These are phyloP conservation scores for Beauveria australis DNA, from an alignment of 2,329 filamentous ascomycete species.

Conservation along the genomic window DNA sequence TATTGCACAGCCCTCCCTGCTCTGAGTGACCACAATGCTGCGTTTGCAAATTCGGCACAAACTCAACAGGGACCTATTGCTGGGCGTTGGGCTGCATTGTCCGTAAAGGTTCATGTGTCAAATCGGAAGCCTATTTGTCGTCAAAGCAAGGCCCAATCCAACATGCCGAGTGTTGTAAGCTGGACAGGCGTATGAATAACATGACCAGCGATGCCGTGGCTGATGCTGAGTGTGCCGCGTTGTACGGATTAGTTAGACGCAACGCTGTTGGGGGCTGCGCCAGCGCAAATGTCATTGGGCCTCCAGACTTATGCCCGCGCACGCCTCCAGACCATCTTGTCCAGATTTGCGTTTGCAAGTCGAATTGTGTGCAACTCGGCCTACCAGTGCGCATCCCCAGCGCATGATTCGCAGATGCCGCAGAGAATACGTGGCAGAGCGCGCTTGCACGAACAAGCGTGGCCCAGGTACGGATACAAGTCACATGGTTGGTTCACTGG, in stretches of 20 bases:
- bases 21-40: neutral
- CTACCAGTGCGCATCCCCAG: too few relatives aligned
- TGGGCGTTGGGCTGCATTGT: neutral
- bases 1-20: neutral
- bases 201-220: neutral
- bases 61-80: neutral
- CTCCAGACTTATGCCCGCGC: neutral
- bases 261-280: neutral
- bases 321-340: too few relatives aligned
- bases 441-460: neutral
- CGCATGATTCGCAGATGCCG: too few relatives aligned
- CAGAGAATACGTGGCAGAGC: too few relatives aligned
- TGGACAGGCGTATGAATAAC: neutral
- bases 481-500: neutral
- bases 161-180: neutral
- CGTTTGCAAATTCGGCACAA: neutral
- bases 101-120: neutral
- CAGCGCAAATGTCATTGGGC: neutral
- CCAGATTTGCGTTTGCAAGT: too few relatives aligned
- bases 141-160: neutral
- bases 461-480: neutral
- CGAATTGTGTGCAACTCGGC: too few relatives aligned
- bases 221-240: neutral
- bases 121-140: neutral
- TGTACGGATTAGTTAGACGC: neutral